Evolutionary conservation across 179 eudicot genomes (phyloP), one percentile per base, ranked within the genome.

Genomic region (Silene noctiflora): DNA sequence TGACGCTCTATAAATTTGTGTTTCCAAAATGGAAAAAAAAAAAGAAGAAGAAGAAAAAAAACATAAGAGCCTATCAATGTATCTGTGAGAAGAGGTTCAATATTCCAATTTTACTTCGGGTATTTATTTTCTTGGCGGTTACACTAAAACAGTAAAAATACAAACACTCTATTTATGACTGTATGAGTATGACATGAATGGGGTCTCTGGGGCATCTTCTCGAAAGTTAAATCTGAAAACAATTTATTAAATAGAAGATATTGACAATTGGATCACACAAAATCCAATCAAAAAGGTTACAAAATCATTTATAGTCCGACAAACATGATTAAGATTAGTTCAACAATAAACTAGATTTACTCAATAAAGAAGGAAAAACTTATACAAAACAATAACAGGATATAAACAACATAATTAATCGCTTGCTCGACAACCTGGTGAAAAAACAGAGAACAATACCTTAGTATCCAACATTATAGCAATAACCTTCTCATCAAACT

Each of bases 391-490:
- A 24, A 44, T 58, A 3, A 51, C 24, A 27, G 48, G 44, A 74
- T n/a, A 19, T 39, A 17, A 60, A 69, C 19, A 60, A 21, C 13
- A 72, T 21, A 4, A 13, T 46, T 69, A 46, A 29, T 71, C 61
- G 16, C 4, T 25, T 12, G 61, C 29, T 27, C 29, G 29, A 27
- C 29, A 27, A 27, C 29, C 29, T 27, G 29, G 29, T 27, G 29
- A 27, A 27, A 27, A 27, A 27, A 27, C 29, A 27, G 35, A 62
- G 42, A 75, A 19, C 51, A 64, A 19, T 88, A 95, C 99, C 95
- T 95, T 95, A 27, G 99, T 95, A 80, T 95, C 97, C 84, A 95
- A 69, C 99, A 95, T 95, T 76, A 95, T 89, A 72, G 97, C 91
- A 67, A 95, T 84, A 67, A 93, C 96, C 79, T 90, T 93, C 78